A percentile compares a stretch with the other conserved stretches of the same genome.
These are phyloP conservation scores for Isabelozyma pseudorhagii DNA, from an alignment of 805 yeast species.

Conservation along the genomic window DNA sequence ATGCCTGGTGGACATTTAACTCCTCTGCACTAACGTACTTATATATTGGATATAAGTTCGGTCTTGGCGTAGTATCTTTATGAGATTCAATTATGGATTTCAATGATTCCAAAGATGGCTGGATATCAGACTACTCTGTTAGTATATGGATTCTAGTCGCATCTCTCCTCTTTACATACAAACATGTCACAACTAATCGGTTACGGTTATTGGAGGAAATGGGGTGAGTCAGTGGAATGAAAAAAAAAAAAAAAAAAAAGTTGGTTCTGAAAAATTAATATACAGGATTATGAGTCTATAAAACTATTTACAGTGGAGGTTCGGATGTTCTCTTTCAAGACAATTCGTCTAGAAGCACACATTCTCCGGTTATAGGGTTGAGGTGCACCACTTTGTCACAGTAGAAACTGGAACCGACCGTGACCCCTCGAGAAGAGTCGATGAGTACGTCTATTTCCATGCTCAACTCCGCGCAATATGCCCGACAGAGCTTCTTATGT, in stretches of 20 bases:
- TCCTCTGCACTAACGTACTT: constrained; percentile 71
- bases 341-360: constrained; percentile 25
- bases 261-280: constrained; percentile 7
- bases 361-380: constrained; percentile 36
- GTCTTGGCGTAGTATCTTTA: constrained; percentile 13
- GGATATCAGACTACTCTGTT: constrained; percentile 25
- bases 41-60: constrained; percentile 80
- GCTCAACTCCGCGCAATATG: constrained; percentile 46
- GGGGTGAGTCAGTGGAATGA: constrained; percentile 2
- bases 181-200: constrained; percentile 10
- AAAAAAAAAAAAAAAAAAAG: constrained; percentile 1
- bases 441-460: constrained; percentile 42
- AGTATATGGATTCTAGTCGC: constrained; percentile 6
- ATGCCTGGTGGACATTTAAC: constrained; percentile 87
- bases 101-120: constrained; percentile 35
- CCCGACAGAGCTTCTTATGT: constrained; percentile 29
- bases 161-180: constrained; percentile 16
- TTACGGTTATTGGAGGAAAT: constrained; percentile 1
- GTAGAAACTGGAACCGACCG: constrained; percentile 43
- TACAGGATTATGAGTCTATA: constrained; percentile 2
- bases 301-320: background rate
- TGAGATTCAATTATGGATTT: constrained; percentile 15
- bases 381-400: constrained; percentile 45
- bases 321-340: background rate
- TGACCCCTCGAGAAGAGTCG: constrained; percentile 13